phyloP scores from a whole-genome alignment of 208 protist species.

The Trypanosoma congolense region DNA sequence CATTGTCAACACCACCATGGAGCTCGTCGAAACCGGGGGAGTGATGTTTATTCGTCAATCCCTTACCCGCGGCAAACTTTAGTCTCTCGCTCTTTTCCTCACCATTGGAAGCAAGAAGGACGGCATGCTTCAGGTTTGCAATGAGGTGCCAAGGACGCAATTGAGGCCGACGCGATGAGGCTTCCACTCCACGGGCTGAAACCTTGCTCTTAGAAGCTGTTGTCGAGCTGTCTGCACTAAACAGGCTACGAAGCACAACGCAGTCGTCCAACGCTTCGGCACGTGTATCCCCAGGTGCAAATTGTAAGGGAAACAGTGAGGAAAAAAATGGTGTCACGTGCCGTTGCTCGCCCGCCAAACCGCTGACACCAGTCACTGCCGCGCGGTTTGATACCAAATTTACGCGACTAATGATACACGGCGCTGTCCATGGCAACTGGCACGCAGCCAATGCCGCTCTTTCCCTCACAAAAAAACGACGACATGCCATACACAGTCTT shows the following conservation, averaged over 20 bases:
- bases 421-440: not conserved
- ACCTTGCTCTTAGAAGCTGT: not conserved
- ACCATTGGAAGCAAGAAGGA: slow-evolving; percentile 3
- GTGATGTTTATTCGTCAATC: not conserved
- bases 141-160: slow-evolving; percentile 23
- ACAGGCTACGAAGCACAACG: not conserved
- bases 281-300: not conserved
- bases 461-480: not conserved
- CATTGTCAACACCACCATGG: not conserved
- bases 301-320: slow-evolving; percentile 13
- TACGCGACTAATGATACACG: not conserved
- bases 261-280: not conserved
- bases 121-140: slow-evolving; percentile 18
- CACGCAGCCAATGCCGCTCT: not conserved
- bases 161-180: no score
- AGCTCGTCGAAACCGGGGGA: no score
- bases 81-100: not conserved
- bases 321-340: slow-evolving; percentile 23
- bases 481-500: not conserved
- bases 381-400: not conserved
- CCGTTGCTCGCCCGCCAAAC: not conserved
- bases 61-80: not conserved
- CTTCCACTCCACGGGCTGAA: not conserved
- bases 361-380: not conserved
- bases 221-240: not conserved